Evolutionary conservation across 495 filamentous ascomycete species (phyloP).

Genomic region (Acidiella bohemica): DNA sequence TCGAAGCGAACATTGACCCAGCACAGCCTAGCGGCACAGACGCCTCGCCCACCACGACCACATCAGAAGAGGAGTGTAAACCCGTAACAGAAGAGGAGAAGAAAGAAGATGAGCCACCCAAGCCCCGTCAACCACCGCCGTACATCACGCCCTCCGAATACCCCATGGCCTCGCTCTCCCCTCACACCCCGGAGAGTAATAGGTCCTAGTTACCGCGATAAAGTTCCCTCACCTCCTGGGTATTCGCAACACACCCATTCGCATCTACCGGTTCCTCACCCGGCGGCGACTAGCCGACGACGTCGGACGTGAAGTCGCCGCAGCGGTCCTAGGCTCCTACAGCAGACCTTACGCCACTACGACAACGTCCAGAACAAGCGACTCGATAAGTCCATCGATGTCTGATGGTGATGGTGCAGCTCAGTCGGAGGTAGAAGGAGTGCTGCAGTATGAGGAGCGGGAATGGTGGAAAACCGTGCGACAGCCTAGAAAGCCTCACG

Average conservation of each 20-base stretch:
- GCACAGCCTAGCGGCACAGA: not conserved
- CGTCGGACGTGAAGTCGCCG: constrained; percentile 79
- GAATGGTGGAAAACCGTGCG: constrained; percentile 72
- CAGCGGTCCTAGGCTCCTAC: constrained; percentile 57
- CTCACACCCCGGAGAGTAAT: constrained; percentile 45
- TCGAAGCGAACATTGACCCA: constrained; percentile 15
- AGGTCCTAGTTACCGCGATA: constrained; percentile 53
- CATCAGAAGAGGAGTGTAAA: constrained; percentile 3
- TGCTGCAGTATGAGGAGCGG: constrained; percentile 61
- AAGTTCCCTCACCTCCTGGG: constrained; percentile 82
- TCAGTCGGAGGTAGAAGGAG: constrained; percentile 52
- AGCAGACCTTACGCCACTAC: constrained; percentile 32
- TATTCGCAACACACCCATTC: constrained; percentile 78
- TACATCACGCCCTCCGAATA: constrained; percentile 60
- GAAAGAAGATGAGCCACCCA: constrained; percentile 33
- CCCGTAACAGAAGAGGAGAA: constrained; percentile 28
- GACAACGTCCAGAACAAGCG: constrained; percentile 5
- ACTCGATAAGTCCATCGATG: constrained; percentile 15
- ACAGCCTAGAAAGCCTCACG: constrained; percentile 43
- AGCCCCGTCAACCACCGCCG: constrained; percentile 43
- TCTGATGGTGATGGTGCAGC: constrained; percentile 18
- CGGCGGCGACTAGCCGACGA: constrained; percentile 72
- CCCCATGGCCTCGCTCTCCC: constrained; percentile 43
- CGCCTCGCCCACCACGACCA: constrained; percentile 2
- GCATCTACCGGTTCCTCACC: constrained; percentile 79